phyloP scores from a whole-genome alignment of 2,329 filamentous ascomycete genomes.

The Trichoderma gracile region DNA sequence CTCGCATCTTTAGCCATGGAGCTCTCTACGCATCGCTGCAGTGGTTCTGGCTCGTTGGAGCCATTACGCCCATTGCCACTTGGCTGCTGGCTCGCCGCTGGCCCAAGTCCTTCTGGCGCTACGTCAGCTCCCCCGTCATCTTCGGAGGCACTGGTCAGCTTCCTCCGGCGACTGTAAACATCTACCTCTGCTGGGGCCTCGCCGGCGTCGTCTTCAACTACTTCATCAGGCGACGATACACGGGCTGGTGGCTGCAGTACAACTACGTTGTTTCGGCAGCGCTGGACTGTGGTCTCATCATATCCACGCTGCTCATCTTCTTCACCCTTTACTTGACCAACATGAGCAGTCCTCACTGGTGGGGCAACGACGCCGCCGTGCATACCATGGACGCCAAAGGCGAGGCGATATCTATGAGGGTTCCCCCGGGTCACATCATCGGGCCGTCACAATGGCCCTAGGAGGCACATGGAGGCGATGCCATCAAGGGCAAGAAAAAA shows the following conservation, averaged over 20 bases:
- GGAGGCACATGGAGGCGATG: neutral
- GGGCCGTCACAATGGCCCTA: conserved; percentile 51
- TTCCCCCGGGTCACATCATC: conserved; percentile 50
- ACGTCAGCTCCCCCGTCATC: conserved; percentile 67
- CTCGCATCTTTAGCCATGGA: conserved; percentile 65
- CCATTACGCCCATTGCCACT: conserved; percentile 61
- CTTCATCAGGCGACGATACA: conserved; percentile 63
- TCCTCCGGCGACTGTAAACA: conserved; percentile 69
- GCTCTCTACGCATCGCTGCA: conserved; percentile 65
- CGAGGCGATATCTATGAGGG: conserved; percentile 45
- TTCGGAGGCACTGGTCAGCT: conserved; percentile 65
- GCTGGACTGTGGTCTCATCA: conserved; percentile 66
- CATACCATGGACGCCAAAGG: conserved; percentile 50
- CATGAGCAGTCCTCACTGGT: conserved; percentile 60
- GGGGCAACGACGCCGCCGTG: conserved; percentile 55
- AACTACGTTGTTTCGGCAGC: conserved; percentile 75
- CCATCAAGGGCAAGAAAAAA: neutral
- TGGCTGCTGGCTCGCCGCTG: conserved; percentile 63
- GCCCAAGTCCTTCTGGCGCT: conserved; percentile 62
- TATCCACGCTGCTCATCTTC: conserved; percentile 70
- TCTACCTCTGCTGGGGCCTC: conserved; percentile 69
- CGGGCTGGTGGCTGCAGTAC: conserved; percentile 76
- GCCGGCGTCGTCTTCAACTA: conserved; percentile 70
- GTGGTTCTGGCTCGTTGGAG: conserved; percentile 72
- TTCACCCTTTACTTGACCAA: conserved; percentile 64